Conservation (phyloP, 768 basidiomycete genomes). For the Phylloporus sp. region DNA sequence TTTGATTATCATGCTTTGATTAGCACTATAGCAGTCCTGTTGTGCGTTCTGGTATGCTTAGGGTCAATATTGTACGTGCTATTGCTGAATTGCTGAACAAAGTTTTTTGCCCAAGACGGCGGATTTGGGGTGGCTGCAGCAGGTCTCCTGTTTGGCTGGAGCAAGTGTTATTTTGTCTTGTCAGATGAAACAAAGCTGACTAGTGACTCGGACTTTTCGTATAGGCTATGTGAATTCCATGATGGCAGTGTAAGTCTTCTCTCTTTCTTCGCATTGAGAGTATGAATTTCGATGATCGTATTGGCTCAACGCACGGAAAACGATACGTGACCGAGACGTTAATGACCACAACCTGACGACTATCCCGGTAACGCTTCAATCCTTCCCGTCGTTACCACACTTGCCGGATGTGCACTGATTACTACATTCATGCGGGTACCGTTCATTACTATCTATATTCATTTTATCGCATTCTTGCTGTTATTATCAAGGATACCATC, state of each 20-base stretch:
- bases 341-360: background rate
- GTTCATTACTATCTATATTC: background rate
- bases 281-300: background rate
- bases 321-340: slow-evolving; percentile 4
- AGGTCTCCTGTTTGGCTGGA: slow-evolving; percentile 2
- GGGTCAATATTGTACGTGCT: background rate
- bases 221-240: slow-evolving; percentile 16
- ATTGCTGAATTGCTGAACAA: background rate
- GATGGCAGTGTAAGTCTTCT: slow-evolving; percentile 9
- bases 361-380: background rate
- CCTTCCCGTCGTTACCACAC: background rate
- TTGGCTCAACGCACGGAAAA: slow-evolving; percentile 11
- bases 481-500: too few species aligned
- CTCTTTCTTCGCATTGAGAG: background rate
- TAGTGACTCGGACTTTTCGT: background rate
- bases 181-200: background rate
- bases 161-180: background rate
- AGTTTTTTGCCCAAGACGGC: slow-evolving; percentile 3
- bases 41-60: slow-evolving; percentile 6
- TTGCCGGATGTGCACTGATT: background rate
- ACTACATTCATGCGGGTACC: background rate
- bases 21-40: background rate
- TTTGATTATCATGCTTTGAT: background rate
- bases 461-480: too few species aligned
- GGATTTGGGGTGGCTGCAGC: background rate